These are phyloP conservation scores for Fusarium sp. DNA, from an alignment of 2,329 filamentous ascomycete genomes.

Conservation along the genomic window DNA sequence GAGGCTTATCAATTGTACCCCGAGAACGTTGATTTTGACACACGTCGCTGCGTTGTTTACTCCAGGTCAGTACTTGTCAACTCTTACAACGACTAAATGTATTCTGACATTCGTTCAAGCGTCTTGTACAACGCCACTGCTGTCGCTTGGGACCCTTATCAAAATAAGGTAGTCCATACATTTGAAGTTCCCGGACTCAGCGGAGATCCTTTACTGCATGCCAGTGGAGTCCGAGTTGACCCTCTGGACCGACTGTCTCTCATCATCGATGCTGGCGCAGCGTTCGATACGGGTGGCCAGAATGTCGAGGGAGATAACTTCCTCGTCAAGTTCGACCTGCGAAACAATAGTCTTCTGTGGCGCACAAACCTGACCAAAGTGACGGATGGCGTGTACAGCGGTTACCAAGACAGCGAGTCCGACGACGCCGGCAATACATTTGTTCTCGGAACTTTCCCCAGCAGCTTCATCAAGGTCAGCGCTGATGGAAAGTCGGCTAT, in stretches of 20 bases:
- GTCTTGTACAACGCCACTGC: conserved; percentile 17
- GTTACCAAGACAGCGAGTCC: conserved; percentile 57
- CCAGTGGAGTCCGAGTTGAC: conserved; percentile 56
- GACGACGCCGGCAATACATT: conserved; percentile 55
- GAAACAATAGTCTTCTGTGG: conserved; percentile 47
- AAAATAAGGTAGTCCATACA: conserved; percentile 42
- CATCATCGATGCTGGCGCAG: conserved; percentile 53
- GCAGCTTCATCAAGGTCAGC: conserved; percentile 53
- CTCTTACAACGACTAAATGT: rapidly evolving
- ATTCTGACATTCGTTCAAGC: background rate
- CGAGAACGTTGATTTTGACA: conserved; percentile 21
- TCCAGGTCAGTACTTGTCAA: background rate
- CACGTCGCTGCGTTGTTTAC: conserved; percentile 17
- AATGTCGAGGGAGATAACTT: conserved; percentile 55
- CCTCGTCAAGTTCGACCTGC: conserved; percentile 54
- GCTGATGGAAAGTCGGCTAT: conserved; percentile 46
- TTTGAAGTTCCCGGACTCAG: conserved; percentile 51
- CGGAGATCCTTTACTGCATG: conserved; percentile 22
- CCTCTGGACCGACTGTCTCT: conserved; percentile 52
- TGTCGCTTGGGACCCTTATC: conserved; percentile 23
- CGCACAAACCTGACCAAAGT: conserved; percentile 51
- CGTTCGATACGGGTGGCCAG: conserved; percentile 53
- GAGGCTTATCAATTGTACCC: conserved; percentile 17
- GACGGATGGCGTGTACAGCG: conserved; percentile 51
- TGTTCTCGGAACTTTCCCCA: conserved; percentile 56